phyloP scores from a whole-genome alignment of 331 rosid species.

The Rosa hybrid region DNA sequence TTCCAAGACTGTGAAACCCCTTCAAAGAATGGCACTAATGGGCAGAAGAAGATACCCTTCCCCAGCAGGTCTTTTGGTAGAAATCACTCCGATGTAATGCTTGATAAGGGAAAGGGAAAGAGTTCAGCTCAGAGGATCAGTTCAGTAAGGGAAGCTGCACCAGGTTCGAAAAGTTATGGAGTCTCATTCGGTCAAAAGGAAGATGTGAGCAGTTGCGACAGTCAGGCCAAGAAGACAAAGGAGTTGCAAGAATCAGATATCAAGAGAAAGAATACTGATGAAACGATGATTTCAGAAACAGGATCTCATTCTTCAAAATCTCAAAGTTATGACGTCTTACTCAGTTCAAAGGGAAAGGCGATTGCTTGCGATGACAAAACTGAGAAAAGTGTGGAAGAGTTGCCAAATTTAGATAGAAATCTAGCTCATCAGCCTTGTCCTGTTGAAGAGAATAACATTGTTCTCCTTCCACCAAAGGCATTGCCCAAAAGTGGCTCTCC shows the following conservation, averaged over 20 bases:
- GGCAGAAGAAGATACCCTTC: constrained; percentile 32
- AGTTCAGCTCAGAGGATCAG: constrained; percentile 26
- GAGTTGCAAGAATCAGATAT: constrained; percentile 35
- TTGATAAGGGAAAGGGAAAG: constrained; percentile 40
- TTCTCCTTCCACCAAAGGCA: constrained; percentile 47
- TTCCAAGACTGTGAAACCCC: constrained; percentile 44
- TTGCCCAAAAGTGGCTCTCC: constrained; percentile 40
- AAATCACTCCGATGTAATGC: constrained; percentile 33
- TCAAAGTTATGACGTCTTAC: constrained; percentile 32
- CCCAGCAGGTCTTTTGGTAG: constrained; percentile 40
- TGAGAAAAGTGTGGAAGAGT: constrained; percentile 38
- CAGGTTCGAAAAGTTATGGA: constrained; percentile 36
- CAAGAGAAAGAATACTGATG: constrained; percentile 48
- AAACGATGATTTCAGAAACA: constrained; percentile 27
- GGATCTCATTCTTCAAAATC: constrained; percentile 34
- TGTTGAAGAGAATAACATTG: constrained; percentile 39
- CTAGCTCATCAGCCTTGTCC: constrained; percentile 27
- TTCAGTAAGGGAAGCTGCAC: constrained; percentile 35
- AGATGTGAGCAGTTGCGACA: constrained; percentile 24
- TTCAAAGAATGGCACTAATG: constrained; percentile 41
- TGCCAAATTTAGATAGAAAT: constrained; percentile 33
- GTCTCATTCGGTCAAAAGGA: constrained; percentile 36
- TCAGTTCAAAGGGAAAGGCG: constrained; percentile 36
- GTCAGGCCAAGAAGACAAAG: constrained; percentile 39
- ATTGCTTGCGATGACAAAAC: constrained; percentile 30